These are phyloP conservation scores for Roridomyces roridus DNA, from an alignment of 768 basidiomycete genomes.

Conservation along the genomic window DNA sequence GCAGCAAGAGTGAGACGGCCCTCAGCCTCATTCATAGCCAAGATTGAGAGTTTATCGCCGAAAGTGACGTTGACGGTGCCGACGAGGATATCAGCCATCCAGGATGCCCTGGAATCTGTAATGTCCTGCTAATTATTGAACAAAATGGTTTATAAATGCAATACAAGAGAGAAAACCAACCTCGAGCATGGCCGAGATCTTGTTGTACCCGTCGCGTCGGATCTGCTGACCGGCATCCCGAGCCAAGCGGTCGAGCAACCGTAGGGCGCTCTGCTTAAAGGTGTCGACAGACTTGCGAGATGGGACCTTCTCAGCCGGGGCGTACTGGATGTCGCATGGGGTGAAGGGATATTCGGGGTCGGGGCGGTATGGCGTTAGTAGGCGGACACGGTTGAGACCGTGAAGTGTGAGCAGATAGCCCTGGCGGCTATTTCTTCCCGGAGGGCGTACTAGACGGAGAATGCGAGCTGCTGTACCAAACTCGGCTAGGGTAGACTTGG, in stretches of 20 bases:
- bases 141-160: no score
- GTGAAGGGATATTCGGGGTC: constrained; percentile 34
- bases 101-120: constrained; percentile 63
- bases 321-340: constrained; percentile 54
- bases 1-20: constrained; percentile 72
- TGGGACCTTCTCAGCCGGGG: constrained; percentile 52
- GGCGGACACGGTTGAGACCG: constrained; percentile 70
- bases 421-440: constrained; percentile 57
- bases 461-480: constrained; percentile 78
- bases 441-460: constrained; percentile 69
- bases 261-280: constrained; percentile 72
- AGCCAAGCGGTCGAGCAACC: constrained; percentile 70
- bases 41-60: constrained; percentile 75
- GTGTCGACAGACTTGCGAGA: constrained; percentile 61
- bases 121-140: no score
- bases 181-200: constrained; percentile 76
- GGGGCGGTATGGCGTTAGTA: constrained; percentile 47
- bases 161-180: no score
- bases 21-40: constrained; percentile 64
- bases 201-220: constrained; percentile 70
- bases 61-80: constrained; percentile 70
- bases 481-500: constrained; percentile 43
- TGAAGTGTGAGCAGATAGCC: constrained; percentile 76
- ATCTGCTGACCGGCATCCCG: constrained; percentile 53
- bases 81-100: constrained; percentile 82